Evolutionary conservation across 1,284 basidiomycete species (phyloP).

Genomic region (Microbotryomycetes sp.): DNA sequence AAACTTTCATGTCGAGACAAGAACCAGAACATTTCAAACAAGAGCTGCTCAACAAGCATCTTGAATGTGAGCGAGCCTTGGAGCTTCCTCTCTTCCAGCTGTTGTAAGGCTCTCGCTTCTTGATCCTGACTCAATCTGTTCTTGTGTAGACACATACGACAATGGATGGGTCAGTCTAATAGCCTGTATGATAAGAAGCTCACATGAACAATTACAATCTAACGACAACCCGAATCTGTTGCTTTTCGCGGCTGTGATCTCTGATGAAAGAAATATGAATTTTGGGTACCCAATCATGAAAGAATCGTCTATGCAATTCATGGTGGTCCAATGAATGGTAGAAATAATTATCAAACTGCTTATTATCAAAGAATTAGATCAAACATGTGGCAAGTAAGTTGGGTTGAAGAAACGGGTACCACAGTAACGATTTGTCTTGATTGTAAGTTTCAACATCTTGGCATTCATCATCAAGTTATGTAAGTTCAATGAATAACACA

Average conservation of each 20-base stretch:
- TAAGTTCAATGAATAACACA: not conserved
- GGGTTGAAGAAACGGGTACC: conserved; percentile 43
- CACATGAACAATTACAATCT: not conserved
- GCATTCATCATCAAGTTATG: not conserved
- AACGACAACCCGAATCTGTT: not conserved
- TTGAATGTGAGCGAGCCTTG: conserved; percentile 5
- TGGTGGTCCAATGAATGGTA: conserved; percentile 38
- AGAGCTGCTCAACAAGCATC: conserved; percentile 20
- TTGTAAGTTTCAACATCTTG: not conserved
- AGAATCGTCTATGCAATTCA: conserved; percentile 40
- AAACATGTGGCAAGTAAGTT: conserved; percentile 37
- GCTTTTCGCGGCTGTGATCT: not conserved
- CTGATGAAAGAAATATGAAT: conserved; percentile 37
- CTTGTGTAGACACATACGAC: conserved; percentile 20
- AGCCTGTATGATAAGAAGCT: not conserved
- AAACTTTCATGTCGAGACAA: not conserved
- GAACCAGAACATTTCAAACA: conserved; percentile 14
- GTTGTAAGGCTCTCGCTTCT: no score
- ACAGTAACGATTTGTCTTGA: conserved; percentile 40
- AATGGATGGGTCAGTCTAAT: conserved; percentile 12
- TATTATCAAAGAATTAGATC: conserved; percentile 38
- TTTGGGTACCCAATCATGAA: conserved; percentile 39
- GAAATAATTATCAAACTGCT: conserved; percentile 39
- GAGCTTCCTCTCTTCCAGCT: no score
- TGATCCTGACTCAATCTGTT: no score